Base-by-base conservation (phyloP, 352 stramenopile species). In the Globisporangium irregulare region DNA sequence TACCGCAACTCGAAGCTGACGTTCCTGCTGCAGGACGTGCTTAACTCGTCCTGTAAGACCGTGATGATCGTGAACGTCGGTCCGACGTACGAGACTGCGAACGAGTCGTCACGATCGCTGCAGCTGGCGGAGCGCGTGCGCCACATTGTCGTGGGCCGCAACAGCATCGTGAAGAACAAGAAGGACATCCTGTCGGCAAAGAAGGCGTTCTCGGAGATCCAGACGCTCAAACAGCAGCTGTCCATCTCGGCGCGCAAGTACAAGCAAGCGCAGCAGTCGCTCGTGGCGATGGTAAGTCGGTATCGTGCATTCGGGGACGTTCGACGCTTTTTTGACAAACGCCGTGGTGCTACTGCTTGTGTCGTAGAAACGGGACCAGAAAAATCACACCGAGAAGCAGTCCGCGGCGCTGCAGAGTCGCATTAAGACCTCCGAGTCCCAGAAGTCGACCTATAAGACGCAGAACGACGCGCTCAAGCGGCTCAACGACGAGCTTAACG, bases 1-100 rank as follows among this genome's bases (percentile, higher is more conserved):
- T 99, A 98, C 70, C 84, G 97, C 73, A 98, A 99, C 77, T 98
- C 91, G 5, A 99, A 99, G 81, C 87, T 99, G 8, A 99, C 98
- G n/a, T 96, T 97, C 68, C 73, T 99, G 43, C 75, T 99, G 7
- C 90, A 98, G 76, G 95, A 98, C 84, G 93, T 93, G 66, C 89
- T 90, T 68, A 92, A 93, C 56, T 89, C 85, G 27, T 90, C 82
- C 34, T 93, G 86, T 68, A 98, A 98, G 80, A 97, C 93, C 9
- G 81, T 98, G 34, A 98, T 98, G 91, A 97, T 98, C 70, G 89
- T 98, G 38, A 95, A 95, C 50, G 84, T 97, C 10, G 92, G 87
- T 6, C 93, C 93, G 4, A 93, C 86, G 1, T 79, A 88, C 55
- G 84, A 93, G 64, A 92, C 86, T 32, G 84, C 81, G 7, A 93